Evolutionary conservation across 352 stramenopile genomes (phyloP).

Genomic region (Globisporangium rhizosaccharum): DNA sequence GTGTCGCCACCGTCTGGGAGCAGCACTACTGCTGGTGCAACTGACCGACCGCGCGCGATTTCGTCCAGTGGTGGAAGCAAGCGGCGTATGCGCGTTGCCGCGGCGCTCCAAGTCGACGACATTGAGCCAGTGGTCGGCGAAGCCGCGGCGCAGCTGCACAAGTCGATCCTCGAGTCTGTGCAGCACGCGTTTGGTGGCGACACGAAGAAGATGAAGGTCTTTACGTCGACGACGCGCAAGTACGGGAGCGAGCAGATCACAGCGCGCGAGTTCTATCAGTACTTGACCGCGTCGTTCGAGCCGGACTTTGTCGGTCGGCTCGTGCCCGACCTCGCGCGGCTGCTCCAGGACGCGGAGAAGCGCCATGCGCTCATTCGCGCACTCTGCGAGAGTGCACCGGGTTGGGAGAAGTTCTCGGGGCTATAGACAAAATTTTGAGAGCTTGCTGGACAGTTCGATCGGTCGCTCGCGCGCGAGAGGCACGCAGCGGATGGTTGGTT

Average conservation of each 20-base stretch:
- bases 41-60: slow-evolving; percentile 24
- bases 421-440: slow-evolving; percentile 29
- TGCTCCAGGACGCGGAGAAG: slow-evolving; percentile 82
- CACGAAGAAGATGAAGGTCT: slow-evolving; percentile 81
- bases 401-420: slow-evolving; percentile 80
- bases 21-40: slow-evolving; percentile 17
- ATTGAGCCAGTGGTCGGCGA: slow-evolving; percentile 82
- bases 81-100: slow-evolving; percentile 34
- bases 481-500: too few species aligned
- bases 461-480: neutral
- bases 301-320: slow-evolving; percentile 82
- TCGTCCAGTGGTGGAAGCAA: slow-evolving; percentile 24
- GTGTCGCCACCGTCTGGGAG: slow-evolving; percentile 9
- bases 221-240: slow-evolving; percentile 80
- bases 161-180: slow-evolving; percentile 78
- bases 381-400: slow-evolving; percentile 77
- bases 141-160: slow-evolving; percentile 74
- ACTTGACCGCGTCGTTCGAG: slow-evolving; percentile 87
- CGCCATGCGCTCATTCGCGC: slow-evolving; percentile 76
- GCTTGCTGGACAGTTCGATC: neutral
- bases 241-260: slow-evolving; percentile 83
- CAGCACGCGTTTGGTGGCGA: slow-evolving; percentile 68
- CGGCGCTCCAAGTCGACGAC: slow-evolving; percentile 62
- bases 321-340: slow-evolving; percentile 76
- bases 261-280: slow-evolving; percentile 86